Conservation (phyloP, 495 filamentous ascomycete genomes). For the Penicillium flavigenum region DNA sequence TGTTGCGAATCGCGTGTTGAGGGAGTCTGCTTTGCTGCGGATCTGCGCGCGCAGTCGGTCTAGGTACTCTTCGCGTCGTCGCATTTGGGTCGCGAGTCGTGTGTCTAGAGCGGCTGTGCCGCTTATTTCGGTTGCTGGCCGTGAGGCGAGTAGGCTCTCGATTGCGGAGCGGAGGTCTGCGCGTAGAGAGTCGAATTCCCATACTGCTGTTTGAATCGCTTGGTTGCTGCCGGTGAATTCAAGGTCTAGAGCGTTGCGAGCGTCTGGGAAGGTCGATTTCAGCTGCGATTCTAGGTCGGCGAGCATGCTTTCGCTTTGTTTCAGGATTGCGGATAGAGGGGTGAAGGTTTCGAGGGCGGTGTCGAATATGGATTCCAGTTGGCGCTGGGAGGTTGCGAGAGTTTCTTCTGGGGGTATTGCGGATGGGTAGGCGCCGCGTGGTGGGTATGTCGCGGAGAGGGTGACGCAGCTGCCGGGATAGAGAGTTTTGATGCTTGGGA, state of each 20-base stretch:
- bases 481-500: constrained; percentile 27
- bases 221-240: constrained; percentile 44
- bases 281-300: constrained; percentile 33
- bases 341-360: constrained; percentile 34
- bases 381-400: constrained; percentile 28
- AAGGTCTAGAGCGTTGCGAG: constrained; percentile 40
- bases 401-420: constrained; percentile 23
- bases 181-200: constrained; percentile 42
- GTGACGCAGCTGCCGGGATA: constrained; percentile 40
- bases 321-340: constrained; percentile 30
- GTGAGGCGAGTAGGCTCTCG: constrained; percentile 38
- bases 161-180: constrained; percentile 44
- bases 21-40: constrained; percentile 37
- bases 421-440: constrained; percentile 12
- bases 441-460: constrained; percentile 12
- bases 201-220: constrained; percentile 35
- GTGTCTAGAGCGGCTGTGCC: constrained; percentile 29
- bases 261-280: constrained; percentile 34
- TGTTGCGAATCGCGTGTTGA: constrained; percentile 36
- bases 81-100: constrained; percentile 35
- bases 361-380: constrained; percentile 38
- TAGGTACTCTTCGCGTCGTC: constrained; percentile 40
- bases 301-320: constrained; percentile 39
- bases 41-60: constrained; percentile 40
- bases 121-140: constrained; percentile 10